Percentiles rank a stretch among this genome's conserved stretches.
Evolutionary conservation across 208 protist species (phyloP).

Genomic region (Leishmania turanica): DNA sequence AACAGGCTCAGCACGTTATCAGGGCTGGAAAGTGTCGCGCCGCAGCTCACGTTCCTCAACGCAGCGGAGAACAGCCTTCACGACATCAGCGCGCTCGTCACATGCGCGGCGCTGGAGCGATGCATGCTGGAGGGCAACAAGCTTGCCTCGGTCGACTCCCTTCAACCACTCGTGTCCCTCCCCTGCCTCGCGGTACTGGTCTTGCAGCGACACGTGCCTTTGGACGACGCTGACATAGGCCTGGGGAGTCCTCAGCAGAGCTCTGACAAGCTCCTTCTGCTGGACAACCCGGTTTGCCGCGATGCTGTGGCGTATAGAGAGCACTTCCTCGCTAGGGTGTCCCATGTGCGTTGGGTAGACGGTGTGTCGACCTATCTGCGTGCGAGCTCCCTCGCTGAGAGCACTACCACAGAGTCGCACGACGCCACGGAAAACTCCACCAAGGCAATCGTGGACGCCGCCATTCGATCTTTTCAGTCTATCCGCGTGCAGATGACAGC

Average conservation of each 20-base stretch:
- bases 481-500: not conserved
- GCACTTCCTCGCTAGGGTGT: slow-evolving; percentile 32
- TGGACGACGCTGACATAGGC: slow-evolving; percentile 28
- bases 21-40: slow-evolving; percentile 50
- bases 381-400: not conserved
- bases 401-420: not conserved
- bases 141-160: slow-evolving; percentile 32
- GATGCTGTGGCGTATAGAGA: slow-evolving; percentile 37
- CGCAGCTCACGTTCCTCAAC: slow-evolving; percentile 62
- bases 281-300: slow-evolving; percentile 82
- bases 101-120: slow-evolving; percentile 36
- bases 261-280: slow-evolving; percentile 31
- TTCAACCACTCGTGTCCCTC: slow-evolving; percentile 48
- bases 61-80: slow-evolving; percentile 67
- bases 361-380: slow-evolving; percentile 22
- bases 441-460: not conserved
- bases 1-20: slow-evolving; percentile 65
- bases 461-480: not conserved
- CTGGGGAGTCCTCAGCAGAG: not conserved
- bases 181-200: slow-evolving; percentile 44
- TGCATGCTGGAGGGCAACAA: slow-evolving; percentile 73
- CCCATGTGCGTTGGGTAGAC: slow-evolving; percentile 65
- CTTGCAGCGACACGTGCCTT: slow-evolving; percentile 40
- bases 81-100: slow-evolving; percentile 39
- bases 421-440: not conserved